Percentiles rank a stretch among this genome's conserved stretches.
These are phyloP conservation scores for Chenopodium quinoa DNA, from an alignment of 148 eudicot species.

Conservation along the genomic window DNA sequence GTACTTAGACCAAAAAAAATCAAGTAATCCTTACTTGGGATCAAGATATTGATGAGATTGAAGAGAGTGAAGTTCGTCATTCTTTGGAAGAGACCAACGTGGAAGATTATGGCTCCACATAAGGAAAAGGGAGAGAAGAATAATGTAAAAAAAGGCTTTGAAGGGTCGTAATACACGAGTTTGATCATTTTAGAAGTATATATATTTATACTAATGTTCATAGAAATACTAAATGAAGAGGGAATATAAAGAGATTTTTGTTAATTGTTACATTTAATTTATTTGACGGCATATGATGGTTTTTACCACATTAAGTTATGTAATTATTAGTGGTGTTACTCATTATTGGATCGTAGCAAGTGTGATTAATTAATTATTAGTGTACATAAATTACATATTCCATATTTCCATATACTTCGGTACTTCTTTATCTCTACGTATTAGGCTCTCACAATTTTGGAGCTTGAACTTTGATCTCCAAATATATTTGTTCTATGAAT, in stretches of 20 bases:
- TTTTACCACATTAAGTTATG: slow-evolving; percentile 1
- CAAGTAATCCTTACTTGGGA: slow-evolving; percentile 20
- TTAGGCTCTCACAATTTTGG: too few species aligned
- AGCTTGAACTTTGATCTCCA: too few species aligned
- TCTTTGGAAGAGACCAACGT: slow-evolving; percentile 17
- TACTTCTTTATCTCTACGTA: too few species aligned
- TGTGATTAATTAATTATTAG: neutral
- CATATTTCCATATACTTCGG: too few species aligned
- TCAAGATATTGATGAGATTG: slow-evolving; percentile 22
- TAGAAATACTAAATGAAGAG: slow-evolving; percentile 21
- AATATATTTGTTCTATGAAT: too few species aligned
- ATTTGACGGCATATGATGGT: slow-evolving; percentile 29
- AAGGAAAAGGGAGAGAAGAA: neutral
- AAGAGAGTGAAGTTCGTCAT: slow-evolving; percentile 17
- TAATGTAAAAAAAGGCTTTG: neutral
- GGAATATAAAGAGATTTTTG: slow-evolving; percentile 23
- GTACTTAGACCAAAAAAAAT: too few species aligned
- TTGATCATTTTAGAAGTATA: neutral
- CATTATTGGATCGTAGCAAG: neutral
- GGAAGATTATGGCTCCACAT: slow-evolving; percentile 30
- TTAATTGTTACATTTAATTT: slow-evolving; percentile 9
- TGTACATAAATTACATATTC: too few species aligned
- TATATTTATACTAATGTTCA: neutral
- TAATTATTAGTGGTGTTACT: neutral
- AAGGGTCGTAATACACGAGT: slow-evolving; percentile 12